Conservation (phyloP, 805 yeast species). For the Nakazawaea pomicola region DNA sequence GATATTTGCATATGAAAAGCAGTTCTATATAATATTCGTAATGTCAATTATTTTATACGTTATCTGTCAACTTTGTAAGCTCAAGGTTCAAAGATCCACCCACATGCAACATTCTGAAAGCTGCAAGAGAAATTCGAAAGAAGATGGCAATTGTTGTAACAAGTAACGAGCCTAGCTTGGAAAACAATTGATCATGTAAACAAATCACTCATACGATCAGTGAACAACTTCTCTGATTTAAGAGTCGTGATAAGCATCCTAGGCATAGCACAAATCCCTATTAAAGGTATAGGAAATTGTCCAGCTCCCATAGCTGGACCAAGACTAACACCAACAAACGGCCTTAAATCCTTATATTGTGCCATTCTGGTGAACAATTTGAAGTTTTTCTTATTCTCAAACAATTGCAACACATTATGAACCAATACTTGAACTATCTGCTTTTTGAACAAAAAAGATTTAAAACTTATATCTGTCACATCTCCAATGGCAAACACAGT, state of each 20-base stretch:
- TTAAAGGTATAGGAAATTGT: conserved; percentile 19
- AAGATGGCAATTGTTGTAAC: no score
- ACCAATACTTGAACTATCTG: conserved; percentile 16
- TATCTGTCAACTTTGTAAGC: no score
- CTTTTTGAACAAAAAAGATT: conserved; percentile 16
- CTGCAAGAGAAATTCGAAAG: no score
- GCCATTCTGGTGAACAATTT: conserved; percentile 3
- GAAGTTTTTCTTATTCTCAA: background rate
- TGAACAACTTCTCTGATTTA: conserved; percentile 18
- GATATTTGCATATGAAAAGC: no score
- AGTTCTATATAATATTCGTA: no score
- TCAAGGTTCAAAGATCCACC: no score
- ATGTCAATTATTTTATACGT: no score
- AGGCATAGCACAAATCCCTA: conserved; percentile 19
- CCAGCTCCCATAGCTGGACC: conserved; percentile 25
- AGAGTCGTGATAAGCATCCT: conserved; percentile 14
- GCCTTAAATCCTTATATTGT: background rate
- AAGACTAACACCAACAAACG: conserved; percentile 16
- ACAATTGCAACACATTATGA: conserved; percentile 15
- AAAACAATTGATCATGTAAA: no score
- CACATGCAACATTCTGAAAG: no score
- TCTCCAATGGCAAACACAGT: conserved; percentile 31
- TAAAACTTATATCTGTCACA: conserved; percentile 19
- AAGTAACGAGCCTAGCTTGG: no score
- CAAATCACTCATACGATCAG: conserved; percentile 2